phyloP scores from a whole-genome alignment of 2,329 filamentous ascomycete species.

The Acrocalymma vagum region DNA sequence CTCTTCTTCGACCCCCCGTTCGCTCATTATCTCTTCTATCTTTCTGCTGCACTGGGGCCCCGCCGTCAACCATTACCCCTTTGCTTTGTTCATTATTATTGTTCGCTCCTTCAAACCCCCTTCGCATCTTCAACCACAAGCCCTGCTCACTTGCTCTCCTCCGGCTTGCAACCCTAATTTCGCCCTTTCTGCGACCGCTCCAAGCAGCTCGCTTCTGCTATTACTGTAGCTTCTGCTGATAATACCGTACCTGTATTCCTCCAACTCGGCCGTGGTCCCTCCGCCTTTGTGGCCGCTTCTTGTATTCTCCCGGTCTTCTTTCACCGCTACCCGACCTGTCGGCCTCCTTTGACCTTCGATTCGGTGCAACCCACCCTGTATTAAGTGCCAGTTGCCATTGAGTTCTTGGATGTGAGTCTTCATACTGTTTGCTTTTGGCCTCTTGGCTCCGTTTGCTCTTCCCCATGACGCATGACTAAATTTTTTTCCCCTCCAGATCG shows the following conservation, averaged over 20 bases:
- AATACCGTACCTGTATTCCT: constrained; percentile 22
- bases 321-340: constrained; percentile 27
- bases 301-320: constrained; percentile 21
- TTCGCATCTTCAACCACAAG: constrained; percentile 42
- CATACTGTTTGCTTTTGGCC: constrained; percentile 1
- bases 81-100: constrained; percentile 49
- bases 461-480: constrained; percentile 18
- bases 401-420: constrained; percentile 37
- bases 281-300: constrained; percentile 21
- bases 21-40: constrained; percentile 47
- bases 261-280: constrained; percentile 19
- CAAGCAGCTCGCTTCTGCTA: constrained; percentile 24
- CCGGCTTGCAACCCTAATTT: constrained; percentile 32
- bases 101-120: constrained; percentile 47
- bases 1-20: constrained; percentile 43
- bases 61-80: constrained; percentile 40
- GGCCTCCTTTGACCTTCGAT: constrained; percentile 36
- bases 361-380: constrained; percentile 31
- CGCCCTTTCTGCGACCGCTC: constrained; percentile 29
- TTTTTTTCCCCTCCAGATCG: constrained; percentile 23
- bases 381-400: constrained; percentile 37
- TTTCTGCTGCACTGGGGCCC: constrained; percentile 42
- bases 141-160: constrained; percentile 33
- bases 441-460: not conserved
- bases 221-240: constrained; percentile 15